phyloP scores from a whole-genome alignment of 305 asterid species.

The Rubia peregrina region DNA sequence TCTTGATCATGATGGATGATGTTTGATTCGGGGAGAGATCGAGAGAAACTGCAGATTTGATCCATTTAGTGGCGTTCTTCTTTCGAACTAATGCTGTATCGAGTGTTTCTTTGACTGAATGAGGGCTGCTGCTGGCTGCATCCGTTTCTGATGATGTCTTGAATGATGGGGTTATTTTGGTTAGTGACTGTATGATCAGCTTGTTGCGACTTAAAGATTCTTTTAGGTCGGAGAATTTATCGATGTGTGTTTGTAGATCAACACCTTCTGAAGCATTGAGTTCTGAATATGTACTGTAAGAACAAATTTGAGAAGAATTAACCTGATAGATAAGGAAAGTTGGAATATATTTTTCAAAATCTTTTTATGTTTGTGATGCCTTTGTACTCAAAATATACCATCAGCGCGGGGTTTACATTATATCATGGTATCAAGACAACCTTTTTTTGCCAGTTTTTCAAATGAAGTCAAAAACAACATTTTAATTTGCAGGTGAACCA shows the following conservation, averaged over 20 bases:
- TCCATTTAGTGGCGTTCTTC: slow-evolving; percentile 50
- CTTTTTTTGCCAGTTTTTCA: too few relatives aligned
- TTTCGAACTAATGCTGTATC: slow-evolving; percentile 41
- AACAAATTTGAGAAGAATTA: slow-evolving; percentile 9
- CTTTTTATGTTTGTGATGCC: too few relatives aligned
- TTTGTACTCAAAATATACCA: too few relatives aligned
- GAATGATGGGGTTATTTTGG: slow-evolving; percentile 38
- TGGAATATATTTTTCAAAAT: too few relatives aligned
- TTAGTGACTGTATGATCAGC: slow-evolving; percentile 47
- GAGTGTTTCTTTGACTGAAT: slow-evolving; percentile 38
- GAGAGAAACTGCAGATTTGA: slow-evolving; percentile 53
- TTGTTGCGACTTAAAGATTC: slow-evolving; percentile 39
- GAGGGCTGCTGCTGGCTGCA: slow-evolving; percentile 19
- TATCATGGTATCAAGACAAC: too few relatives aligned
- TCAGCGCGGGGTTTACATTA: too few relatives aligned
- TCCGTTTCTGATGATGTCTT: slow-evolving; percentile 34
- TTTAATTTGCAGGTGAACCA: background rate
- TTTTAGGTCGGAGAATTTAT: slow-evolving; percentile 47
- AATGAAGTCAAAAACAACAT: background rate
- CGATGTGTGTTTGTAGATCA: slow-evolving; percentile 42
- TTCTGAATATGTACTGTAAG: slow-evolving; percentile 52
- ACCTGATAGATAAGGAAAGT: background rate
- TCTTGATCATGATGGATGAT: slow-evolving; percentile 20
- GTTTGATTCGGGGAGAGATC: slow-evolving; percentile 45
- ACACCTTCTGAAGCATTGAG: slow-evolving; percentile 40